Evolutionary conservation across 306 rosid genomes (phyloP).

Genomic region (Ceratonia siliqua): DNA sequence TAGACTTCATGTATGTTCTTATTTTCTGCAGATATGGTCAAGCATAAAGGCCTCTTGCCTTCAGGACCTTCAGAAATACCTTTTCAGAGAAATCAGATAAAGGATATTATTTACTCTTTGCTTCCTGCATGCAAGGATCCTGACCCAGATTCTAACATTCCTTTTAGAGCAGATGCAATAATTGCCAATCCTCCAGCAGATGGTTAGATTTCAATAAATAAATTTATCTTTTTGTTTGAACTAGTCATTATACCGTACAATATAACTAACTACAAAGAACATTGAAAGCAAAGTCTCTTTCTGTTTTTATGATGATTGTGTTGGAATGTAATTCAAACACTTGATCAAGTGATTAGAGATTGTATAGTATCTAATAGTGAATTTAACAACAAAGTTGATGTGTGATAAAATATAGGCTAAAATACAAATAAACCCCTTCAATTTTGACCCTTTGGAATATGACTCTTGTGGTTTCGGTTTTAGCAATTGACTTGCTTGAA

Average conservation of each 20-base stretch:
- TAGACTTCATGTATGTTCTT: conserved; percentile 1
- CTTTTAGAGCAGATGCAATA: conserved; percentile 79
- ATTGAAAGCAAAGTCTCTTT: background rate
- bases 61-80: conserved; percentile 91
- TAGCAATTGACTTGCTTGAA: too few species aligned
- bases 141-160: conserved; percentile 63
- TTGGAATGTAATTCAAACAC: conserved; percentile 14
- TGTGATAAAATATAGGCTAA: conserved; percentile 4
- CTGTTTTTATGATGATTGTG: background rate
- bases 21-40: conserved; percentile 85
- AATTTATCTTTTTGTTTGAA: conserved; percentile 14
- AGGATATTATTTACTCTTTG: conserved; percentile 65
- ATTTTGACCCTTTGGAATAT: background rate
- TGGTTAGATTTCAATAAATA: conserved; percentile 62
- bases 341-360: conserved; percentile 27
- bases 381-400: conserved; percentile 8
- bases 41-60: conserved; percentile 95
- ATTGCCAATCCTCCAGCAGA: conserved; percentile 97
- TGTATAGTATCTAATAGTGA: background rate
- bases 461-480: too few species aligned
- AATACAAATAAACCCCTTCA: background rate
- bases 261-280: background rate
- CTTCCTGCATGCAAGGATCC: conserved; percentile 78
- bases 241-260: background rate
- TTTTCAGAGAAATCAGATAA: conserved; percentile 78